Conservation (phyloP, 257 asterid species). For the Eustoma russellianum region DNA sequence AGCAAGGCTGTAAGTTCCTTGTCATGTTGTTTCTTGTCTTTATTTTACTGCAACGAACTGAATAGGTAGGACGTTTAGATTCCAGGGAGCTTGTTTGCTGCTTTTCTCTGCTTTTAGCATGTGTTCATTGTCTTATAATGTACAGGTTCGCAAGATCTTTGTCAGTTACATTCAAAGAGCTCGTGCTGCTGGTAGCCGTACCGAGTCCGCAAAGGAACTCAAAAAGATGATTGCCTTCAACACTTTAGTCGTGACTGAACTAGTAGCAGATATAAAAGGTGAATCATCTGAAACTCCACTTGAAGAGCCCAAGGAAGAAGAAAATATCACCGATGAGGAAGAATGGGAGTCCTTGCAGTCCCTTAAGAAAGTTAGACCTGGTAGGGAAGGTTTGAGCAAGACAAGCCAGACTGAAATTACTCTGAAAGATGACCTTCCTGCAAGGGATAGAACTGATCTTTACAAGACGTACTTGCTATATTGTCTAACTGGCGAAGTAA, state of each 20-base stretch:
- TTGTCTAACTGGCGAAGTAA: slow-evolving; percentile 86
- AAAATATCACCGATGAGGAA: slow-evolving; percentile 36
- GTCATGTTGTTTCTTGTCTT: background rate
- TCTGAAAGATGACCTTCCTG: slow-evolving; percentile 82
- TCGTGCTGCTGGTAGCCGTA: slow-evolving; percentile 66
- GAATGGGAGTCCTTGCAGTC: slow-evolving; percentile 88
- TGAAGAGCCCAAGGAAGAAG: slow-evolving; percentile 44
- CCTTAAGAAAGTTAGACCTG: slow-evolving; percentile 53
- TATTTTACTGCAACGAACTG: no score
- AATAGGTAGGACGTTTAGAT: no score
- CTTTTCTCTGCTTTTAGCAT: background rate
- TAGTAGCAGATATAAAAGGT: slow-evolving; percentile 85
- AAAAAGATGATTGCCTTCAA: slow-evolving; percentile 82
- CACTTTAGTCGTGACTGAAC: slow-evolving; percentile 63
- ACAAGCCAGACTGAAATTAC: slow-evolving; percentile 69
- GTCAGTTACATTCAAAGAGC: slow-evolving; percentile 68
- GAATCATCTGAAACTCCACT: slow-evolving; percentile 46
- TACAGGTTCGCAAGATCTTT: slow-evolving; percentile 80
- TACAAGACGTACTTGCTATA: slow-evolving; percentile 80
- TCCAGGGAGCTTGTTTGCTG: no score
- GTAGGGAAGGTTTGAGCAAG: slow-evolving; percentile 36
- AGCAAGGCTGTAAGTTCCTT: slow-evolving; percentile 75
- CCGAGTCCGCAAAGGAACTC: slow-evolving; percentile 70
- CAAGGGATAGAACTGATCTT: slow-evolving; percentile 74
- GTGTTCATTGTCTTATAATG: slow-evolving; percentile 6